Base-by-base conservation (phyloP, 768 basidiomycete species). In the Pulveroboletus sp. region DNA sequence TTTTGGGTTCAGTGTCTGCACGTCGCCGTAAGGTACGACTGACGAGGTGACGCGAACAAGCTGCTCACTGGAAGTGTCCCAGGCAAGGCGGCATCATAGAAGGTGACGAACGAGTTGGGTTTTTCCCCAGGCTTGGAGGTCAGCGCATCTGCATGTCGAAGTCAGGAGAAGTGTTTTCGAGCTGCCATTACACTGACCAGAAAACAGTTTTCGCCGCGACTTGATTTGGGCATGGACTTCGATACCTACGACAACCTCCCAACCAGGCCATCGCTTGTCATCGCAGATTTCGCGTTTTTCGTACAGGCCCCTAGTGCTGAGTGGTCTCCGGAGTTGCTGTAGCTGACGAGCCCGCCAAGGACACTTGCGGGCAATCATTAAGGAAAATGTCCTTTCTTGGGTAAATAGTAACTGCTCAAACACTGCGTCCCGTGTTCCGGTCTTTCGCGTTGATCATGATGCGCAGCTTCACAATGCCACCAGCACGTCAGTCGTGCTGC, bases 141-240 rank as follows among this genome's bases (percentile, higher is more conserved):
- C 46, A 52, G 60, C 2, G 77, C 59, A 28, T 67, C 80, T 81
- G 47, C 18, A 11, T 8, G 38, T 26, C 30, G 18, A 30, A 43
- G 21, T 31, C 15, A 47, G 21, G 24, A 12, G 24, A 26, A 27
- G 14, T 3, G 7, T 26, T 27, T 33, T 14, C 14, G 14, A 14
- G n/a, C 27, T 24, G n/a, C 5, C 4, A 21, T 2, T 4, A 28
- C 14, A 69, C 78, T 54, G 21, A 82, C 82, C 60, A 33, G 93
- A 97, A 69, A 99, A 97, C 24, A 99, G 77, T 68, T 99, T 99
- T 49, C 74, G 71, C 49, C 84, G 80, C 3, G 92, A 85, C 67
- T 87, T 89, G 62, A 99, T 81, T 65, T 98, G 95, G 0, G 93
- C 90, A 63, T 98, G 96, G 6, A 95, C 89, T 63, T 99, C 96